Percentiles rank a stretch among this genome's conserved stretches.
phyloP scores from a whole-genome alignment of 345 rosid species.

The Trapa incisa region DNA sequence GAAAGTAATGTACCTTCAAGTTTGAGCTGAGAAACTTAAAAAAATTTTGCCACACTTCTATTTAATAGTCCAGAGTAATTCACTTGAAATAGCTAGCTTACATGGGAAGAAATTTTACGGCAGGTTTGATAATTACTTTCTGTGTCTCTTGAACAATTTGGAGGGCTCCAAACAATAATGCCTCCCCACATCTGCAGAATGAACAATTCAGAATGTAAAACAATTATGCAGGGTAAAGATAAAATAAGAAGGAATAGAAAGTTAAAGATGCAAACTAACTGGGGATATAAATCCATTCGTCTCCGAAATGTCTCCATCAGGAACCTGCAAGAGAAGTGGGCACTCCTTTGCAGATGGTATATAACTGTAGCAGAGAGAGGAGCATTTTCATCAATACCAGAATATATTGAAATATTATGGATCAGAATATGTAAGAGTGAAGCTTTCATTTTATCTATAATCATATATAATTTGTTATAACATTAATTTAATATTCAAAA shows the following conservation, averaged over 20 bases:
- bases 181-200: constrained; percentile 92
- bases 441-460: background rate
- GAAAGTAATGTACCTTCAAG: background rate
- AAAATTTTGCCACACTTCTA: background rate
- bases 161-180: constrained; percentile 73
- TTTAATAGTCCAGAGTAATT: background rate
- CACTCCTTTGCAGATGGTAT: constrained; percentile 78
- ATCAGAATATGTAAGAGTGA: background rate
- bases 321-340: constrained; percentile 74
- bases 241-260: constrained; percentile 3
- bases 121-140: constrained; percentile 24
- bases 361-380: constrained; percentile 33
- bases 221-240: background rate
- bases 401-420: background rate
- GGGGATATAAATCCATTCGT: constrained; percentile 95
- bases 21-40: background rate
- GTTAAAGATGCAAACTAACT: constrained; percentile 31
- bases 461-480: background rate
- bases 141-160: constrained; percentile 35
- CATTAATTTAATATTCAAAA: constrained; percentile 6
- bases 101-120: constrained; percentile 49
- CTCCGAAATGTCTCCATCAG: constrained; percentile 72
- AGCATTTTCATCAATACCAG: background rate
- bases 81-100: constrained; percentile 12
- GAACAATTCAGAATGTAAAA: constrained; percentile 5